Conservation (phyloP, 1,139 yeast species). For the Taphrina confusa region DNA sequence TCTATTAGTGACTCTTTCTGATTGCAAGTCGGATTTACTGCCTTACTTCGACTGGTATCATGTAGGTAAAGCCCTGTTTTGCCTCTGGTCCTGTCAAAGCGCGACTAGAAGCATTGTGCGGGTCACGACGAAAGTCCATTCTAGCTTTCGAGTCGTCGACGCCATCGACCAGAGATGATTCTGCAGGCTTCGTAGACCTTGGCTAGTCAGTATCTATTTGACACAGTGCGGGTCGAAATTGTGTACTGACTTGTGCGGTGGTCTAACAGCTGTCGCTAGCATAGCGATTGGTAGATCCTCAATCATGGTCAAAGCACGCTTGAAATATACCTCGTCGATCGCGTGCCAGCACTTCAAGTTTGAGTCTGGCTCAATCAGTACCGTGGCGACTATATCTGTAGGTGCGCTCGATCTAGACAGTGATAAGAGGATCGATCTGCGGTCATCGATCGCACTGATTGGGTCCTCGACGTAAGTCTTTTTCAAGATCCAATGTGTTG, state of each 20-base stretch:
- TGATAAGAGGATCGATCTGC: neutral
- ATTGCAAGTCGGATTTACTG: too few relatives aligned
- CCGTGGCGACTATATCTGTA: neutral
- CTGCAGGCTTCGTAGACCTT: neutral
- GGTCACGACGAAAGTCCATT: constrained; percentile 13
- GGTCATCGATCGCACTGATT: constrained; percentile 1
- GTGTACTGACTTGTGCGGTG: constrained; percentile 5
- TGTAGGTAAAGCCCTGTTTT: constrained; percentile 1
- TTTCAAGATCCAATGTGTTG: neutral
- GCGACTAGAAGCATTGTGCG: neutral
- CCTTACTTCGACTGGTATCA: constrained; percentile 20
- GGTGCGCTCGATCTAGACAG: neutral
- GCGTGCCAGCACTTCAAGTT: neutral
- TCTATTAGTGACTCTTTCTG: too few relatives aligned
- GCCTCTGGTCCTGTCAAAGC: neutral
- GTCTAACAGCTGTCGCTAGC: neutral
- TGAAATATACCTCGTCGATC: neutral
- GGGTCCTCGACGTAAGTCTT: neutral
- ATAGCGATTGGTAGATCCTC: constrained; percentile 6
- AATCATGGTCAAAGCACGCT: neutral
- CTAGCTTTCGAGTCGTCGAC: neutral
- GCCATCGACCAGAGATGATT: neutral
- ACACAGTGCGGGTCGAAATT: too few relatives aligned
- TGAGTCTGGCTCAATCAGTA: constrained; percentile 1
- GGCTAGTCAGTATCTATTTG: neutral